A percentile compares a stretch with the other conserved stretches of the same genome.
These are phyloP conservation scores for Pythium graminicola DNA, from an alignment of 352 stramenopile species.

Conservation along the genomic window DNA sequence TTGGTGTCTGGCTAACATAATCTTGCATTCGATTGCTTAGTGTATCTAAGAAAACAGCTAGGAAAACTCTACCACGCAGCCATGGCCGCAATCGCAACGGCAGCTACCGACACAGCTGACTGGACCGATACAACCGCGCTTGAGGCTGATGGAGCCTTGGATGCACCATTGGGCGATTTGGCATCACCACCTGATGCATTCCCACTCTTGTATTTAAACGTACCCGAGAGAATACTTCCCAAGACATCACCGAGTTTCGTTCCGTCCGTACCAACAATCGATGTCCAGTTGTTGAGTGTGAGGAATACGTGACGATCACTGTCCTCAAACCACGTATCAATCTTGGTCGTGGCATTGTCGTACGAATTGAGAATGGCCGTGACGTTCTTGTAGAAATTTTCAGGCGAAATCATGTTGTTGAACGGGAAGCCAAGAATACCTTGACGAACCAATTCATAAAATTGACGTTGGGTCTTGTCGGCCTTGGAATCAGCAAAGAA, in stretches of 20 bases:
- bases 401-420: constrained; percentile 35
- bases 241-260: not conserved
- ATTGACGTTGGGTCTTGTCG: constrained; percentile 51
- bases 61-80: constrained; percentile 9
- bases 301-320: constrained; percentile 8
- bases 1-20: not conserved
- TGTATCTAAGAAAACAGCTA: constrained; percentile 5
- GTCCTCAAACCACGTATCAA: constrained; percentile 32
- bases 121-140: constrained; percentile 6
- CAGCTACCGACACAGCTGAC: not conserved
- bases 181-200: too few species aligned
- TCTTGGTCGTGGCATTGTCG: constrained; percentile 25
- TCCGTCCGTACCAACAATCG: not conserved
- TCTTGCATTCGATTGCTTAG: constrained; percentile 7
- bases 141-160: not conserved
- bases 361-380: constrained; percentile 32
- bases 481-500: constrained; percentile 55
- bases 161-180: not conserved
- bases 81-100: constrained; percentile 1
- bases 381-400: constrained; percentile 33
- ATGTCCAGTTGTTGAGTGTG: not conserved
- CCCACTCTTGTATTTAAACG: too few species aligned
- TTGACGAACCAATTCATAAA: constrained; percentile 46
- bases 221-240: too few species aligned
- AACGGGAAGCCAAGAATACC: constrained; percentile 50